Base-by-base conservation (phyloP, 1,139 yeast species). In the Saccharomycopsis phalli region DNA sequence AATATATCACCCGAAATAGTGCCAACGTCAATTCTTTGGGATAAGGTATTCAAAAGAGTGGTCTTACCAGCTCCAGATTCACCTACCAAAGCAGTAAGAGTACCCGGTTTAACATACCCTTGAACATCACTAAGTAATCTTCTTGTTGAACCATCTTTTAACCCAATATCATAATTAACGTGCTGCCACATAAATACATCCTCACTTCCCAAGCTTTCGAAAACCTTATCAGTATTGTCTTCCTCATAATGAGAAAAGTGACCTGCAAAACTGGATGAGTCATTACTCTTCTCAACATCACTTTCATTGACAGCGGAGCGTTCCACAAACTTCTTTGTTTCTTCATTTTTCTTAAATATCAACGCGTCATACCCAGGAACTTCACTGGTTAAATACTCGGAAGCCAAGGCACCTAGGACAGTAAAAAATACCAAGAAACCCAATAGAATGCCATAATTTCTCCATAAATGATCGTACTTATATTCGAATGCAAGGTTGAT, bases 11-110 rank as follows among this genome's bases (percentile, higher is more conserved):
- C 80, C 37, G 77, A 70, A 21, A 74, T 63, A 34, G 66, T 65
- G 46, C 79, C 80, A 41, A 67, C 65, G 47, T 70, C 68, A 56
- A 70, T 56, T 16, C 72, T 69, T 48, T 69, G 71, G 34, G 82
- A 74, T 47, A 76, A 59, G 41, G 70, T 68, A 50, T 76, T 74
- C 51, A 76, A 62, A 41, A 76, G 56, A 0, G 82, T 76, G 1
- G 83, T 75, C 55, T 76, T 76, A 55, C 83, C 83, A 33, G 82
- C 81, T 51, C 83, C 83, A 16, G 81, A 75, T 52, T 74, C 81
- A 45, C 83, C 82, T 81, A 76, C 75, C 39, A 76, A 56, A 2
- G 77, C 77, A 35, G 76, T 72, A 54, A 72, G 54, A 3, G 74
- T 68, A 37, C 77, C 77, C 1, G 77, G 76, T 36, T 61, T 60